A percentile compares a stretch with the other conserved stretches of the same genome.
Conservation (phyloP, 2,329 filamentous ascomycete species). For the Fusarium humuli region DNA sequence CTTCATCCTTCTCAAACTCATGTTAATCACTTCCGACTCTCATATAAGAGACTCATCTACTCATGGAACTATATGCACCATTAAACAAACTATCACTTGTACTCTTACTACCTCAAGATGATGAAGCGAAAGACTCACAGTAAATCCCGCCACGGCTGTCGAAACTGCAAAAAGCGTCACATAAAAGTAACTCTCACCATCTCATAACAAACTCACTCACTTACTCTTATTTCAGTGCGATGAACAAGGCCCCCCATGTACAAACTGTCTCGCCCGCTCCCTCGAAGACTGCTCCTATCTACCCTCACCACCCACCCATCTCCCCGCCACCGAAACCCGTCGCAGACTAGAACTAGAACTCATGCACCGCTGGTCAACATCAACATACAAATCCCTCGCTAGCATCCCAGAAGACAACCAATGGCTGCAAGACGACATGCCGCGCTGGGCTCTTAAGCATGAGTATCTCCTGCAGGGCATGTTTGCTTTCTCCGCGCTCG, state of each 20-base stretch:
- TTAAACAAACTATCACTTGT: neutral
- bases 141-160: conserved; percentile 44
- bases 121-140: conserved; percentile 44
- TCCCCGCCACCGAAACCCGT: conserved; percentile 32
- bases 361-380: conserved; percentile 63
- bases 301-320: conserved; percentile 11
- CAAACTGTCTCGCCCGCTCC: conserved; percentile 49
- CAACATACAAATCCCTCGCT: conserved; percentile 55
- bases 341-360: conserved; percentile 59
- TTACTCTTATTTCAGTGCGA: conserved; percentile 47
- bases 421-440: conserved; percentile 51
- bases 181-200: conserved; percentile 33
- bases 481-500: conserved; percentile 40
- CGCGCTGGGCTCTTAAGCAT: conserved; percentile 52
- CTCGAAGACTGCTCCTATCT: conserved; percentile 41
- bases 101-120: neutral
- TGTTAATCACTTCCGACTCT: neutral
- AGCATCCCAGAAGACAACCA: conserved; percentile 53
- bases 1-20: neutral
- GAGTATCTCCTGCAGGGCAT: conserved; percentile 56
- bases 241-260: conserved; percentile 52
- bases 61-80: accelerated
- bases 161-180: conserved; percentile 45
- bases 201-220: neutral
- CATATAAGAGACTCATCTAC: too few relatives aligned